Conservation (phyloP, 768 basidiomycete genomes). For the Exidia glandulosa region DNA sequence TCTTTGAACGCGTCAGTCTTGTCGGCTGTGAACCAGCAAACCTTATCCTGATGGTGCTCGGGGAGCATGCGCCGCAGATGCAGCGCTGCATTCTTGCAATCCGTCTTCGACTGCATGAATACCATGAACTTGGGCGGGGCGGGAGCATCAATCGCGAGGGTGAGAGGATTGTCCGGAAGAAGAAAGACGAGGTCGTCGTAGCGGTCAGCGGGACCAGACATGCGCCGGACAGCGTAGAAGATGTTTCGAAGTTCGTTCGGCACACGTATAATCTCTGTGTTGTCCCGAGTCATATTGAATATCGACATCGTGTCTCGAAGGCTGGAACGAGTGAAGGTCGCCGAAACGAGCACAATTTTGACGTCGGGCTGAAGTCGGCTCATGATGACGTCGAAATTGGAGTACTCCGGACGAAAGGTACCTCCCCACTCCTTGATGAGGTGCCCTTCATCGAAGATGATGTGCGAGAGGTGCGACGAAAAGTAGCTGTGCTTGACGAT, state of each 20-base stretch:
- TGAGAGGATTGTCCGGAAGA: conserved; percentile 2
- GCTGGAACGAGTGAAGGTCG: conserved; percentile 19
- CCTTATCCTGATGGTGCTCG: conserved; percentile 1
- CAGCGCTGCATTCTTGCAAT: conserved; percentile 6
- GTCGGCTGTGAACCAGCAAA: conserved; percentile 17
- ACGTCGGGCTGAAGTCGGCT: conserved; percentile 16
- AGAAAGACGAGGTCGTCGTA: conserved; percentile 16
- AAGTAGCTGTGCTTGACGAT: too few species aligned
- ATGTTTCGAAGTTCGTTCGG: conserved; percentile 26
- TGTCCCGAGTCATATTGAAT: conserved; percentile 12
- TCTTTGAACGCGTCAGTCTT: conserved; percentile 15
- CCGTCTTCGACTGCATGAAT: conserved; percentile 18
- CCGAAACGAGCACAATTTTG: conserved; percentile 24
- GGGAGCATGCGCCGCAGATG: conserved; percentile 7
- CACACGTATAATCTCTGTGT: conserved; percentile 9
- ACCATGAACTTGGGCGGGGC: conserved; percentile 13
- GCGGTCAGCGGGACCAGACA: conserved; percentile 9
- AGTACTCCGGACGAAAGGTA: conserved; percentile 25
- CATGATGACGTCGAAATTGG: conserved; percentile 13
- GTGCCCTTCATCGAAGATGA: conserved; percentile 31
- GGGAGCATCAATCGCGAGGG: background rate
- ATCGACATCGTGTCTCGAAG: conserved; percentile 13
- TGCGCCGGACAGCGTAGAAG: conserved; percentile 13
- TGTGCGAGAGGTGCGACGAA: background rate
- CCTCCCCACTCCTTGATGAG: conserved; percentile 30